These are phyloP conservation scores for Geranium rotundifolium DNA, from an alignment of 345 rosid genomes.

Conservation along the genomic window DNA sequence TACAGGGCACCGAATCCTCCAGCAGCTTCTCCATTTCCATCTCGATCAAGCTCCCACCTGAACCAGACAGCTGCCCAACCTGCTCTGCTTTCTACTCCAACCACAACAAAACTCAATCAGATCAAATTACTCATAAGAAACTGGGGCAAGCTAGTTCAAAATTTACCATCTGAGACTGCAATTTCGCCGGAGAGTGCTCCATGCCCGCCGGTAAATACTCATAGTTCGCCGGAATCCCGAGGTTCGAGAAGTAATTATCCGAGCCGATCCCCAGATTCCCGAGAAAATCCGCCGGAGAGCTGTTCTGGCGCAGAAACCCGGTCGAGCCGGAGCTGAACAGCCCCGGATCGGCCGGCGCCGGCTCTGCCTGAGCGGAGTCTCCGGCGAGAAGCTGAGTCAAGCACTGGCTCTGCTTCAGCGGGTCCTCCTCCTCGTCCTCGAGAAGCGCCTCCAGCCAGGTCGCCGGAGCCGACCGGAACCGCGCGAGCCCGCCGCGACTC, in stretches of 20 bases:
- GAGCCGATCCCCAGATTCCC: too few relatives aligned
- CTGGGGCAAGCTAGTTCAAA: too few relatives aligned
- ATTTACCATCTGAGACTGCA: constrained; percentile 39
- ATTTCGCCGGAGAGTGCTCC: constrained; percentile 31
- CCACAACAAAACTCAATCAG: not conserved
- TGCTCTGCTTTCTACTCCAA: constrained; percentile 51
- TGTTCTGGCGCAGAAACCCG: constrained; percentile 58
- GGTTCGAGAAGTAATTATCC: constrained; percentile 37
- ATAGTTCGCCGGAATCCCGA: constrained; percentile 30
- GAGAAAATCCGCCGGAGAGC: constrained; percentile 60
- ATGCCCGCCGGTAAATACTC: constrained; percentile 31
- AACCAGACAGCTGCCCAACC: constrained; percentile 6
- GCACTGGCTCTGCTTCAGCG: constrained; percentile 49
- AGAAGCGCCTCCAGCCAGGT: constrained; percentile 63
- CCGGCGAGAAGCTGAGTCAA: constrained; percentile 52
- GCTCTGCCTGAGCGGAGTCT: too few relatives aligned
- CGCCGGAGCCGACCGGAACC: constrained; percentile 67
- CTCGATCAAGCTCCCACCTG: constrained; percentile 31
- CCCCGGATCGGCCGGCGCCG: constrained; percentile 26
- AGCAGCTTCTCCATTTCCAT: constrained; percentile 49
- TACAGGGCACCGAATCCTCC: constrained; percentile 61
- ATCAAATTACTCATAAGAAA: too few relatives aligned
- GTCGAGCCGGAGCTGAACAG: constrained; percentile 19
- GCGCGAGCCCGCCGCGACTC: constrained; percentile 39
- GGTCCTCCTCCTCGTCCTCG: constrained; percentile 65